phyloP scores from a whole-genome alignment of 345 rosid genomes.

The Citrus glauca region DNA sequence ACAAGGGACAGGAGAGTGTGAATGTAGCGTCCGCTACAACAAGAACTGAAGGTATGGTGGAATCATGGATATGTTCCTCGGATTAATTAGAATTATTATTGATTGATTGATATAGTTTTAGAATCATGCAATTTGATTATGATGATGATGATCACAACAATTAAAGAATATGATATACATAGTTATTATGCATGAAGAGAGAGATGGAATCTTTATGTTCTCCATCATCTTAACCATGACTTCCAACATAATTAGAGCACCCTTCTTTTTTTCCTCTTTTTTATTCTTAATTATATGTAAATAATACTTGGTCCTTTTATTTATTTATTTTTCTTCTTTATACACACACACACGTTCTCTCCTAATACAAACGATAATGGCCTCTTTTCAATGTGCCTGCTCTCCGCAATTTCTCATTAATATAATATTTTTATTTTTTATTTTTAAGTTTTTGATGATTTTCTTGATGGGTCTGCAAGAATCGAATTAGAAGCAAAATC shows the following conservation, averaged over 20 bases:
- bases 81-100: conserved; percentile 31
- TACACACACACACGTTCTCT: conserved; percentile 1
- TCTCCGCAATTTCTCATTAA: background rate
- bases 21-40: conserved; percentile 6
- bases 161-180: conserved; percentile 5
- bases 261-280: background rate
- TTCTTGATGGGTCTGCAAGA: background rate
- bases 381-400: background rate
- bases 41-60: conserved; percentile 66
- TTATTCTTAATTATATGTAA: conserved; percentile 24
- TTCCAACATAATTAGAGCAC: conserved; percentile 20
- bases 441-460: background rate
- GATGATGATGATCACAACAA: conserved; percentile 3
- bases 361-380: background rate
- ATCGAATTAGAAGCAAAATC: conserved; percentile 1
- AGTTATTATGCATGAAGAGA: conserved; percentile 26
- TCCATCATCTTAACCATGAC: conserved; percentile 27
- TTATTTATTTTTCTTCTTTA: background rate
- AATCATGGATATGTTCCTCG: conserved; percentile 86
- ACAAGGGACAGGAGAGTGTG: conserved; percentile 30
- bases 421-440: background rate
- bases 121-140: background rate
- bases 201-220: conserved; percentile 31
- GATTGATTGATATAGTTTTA: background rate
- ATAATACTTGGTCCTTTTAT: conserved; percentile 21